Evolutionary conservation across 176 grass and related monocot genomes (phyloP).

Genomic region (Avena atlantica): DNA sequence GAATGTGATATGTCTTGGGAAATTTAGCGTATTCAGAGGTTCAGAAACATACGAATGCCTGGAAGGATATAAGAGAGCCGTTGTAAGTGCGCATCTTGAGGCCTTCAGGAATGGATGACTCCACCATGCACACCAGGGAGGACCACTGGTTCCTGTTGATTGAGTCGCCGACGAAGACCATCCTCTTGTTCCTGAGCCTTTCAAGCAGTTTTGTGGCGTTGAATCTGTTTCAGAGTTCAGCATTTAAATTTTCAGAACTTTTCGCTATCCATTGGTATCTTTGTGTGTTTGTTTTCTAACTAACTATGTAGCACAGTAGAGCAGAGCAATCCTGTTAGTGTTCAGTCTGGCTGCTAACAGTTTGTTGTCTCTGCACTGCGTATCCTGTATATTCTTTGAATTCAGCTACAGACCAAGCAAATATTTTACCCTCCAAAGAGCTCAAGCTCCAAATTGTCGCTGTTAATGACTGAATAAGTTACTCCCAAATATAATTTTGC

Average conservation of each 20-base stretch:
- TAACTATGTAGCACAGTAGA: background rate
- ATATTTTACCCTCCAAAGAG: background rate
- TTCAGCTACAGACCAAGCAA: background rate
- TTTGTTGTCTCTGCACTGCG: background rate
- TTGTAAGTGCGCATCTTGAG: constrained; percentile 57
- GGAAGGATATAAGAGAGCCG: constrained; percentile 82
- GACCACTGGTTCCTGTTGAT: constrained; percentile 97
- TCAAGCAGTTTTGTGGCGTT: constrained; percentile 64
- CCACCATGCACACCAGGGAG: constrained; percentile 93
- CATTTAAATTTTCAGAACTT: background rate
- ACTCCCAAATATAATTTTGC: background rate
- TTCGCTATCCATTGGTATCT: background rate
- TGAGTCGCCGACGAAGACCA: constrained; percentile 93
- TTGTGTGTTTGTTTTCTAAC: background rate
- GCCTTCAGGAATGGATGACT: constrained; percentile 55
- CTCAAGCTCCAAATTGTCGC: background rate
- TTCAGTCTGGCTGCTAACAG: background rate
- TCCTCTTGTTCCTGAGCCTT: constrained; percentile 71
- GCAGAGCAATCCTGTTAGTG: background rate
- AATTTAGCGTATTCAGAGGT: background rate
- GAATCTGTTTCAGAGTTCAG: constrained; percentile 58
- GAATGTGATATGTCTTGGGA: background rate
- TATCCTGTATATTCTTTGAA: background rate
- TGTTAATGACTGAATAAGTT: background rate
- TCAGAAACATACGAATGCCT: constrained; percentile 56